phyloP scores from a whole-genome alignment of 2,329 filamentous ascomycete species.

The Trichoderma asperellum region DNA sequence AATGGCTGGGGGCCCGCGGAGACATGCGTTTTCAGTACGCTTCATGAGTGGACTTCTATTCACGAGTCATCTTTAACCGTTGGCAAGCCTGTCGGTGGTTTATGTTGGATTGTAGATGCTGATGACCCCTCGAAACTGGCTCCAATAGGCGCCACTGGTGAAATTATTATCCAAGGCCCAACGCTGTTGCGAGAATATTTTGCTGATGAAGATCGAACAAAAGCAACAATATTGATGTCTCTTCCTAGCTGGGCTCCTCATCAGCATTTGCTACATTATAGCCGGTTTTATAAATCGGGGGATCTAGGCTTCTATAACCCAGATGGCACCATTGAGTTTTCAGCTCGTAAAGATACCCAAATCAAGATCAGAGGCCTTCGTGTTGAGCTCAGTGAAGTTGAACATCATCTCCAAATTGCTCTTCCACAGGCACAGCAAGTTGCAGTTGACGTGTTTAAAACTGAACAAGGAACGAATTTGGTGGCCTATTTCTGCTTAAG shows the following conservation, averaged over 20 bases:
- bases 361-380: conserved; percentile 21
- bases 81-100: conserved; percentile 11
- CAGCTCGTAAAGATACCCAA: conserved; percentile 17
- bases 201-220: not conserved
- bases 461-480: conserved; percentile 3
- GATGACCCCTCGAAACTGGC: conserved; percentile 11
- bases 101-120: conserved; percentile 26
- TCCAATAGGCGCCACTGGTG: conserved; percentile 18
- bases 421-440: conserved; percentile 22
- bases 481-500: conserved; percentile 19
- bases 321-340: conserved; percentile 16
- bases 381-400: conserved; percentile 20
- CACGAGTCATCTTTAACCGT: conserved; percentile 18
- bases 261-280: not conserved
- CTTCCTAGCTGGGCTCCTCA: conserved; percentile 15
- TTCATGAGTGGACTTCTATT: conserved; percentile 1
- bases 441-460: conserved; percentile 26
- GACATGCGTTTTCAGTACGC: conserved; percentile 22
- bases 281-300: conserved; percentile 6
- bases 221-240: conserved; percentile 11
- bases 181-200: conserved; percentile 11
- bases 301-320: conserved; percentile 20
- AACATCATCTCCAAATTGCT: conserved; percentile 5
- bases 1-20: conserved; percentile 23
- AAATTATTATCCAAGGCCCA: conserved; percentile 22